Conservation (phyloP, 2,329 filamentous ascomycete genomes). For the Alternaria consortialis region DNA sequence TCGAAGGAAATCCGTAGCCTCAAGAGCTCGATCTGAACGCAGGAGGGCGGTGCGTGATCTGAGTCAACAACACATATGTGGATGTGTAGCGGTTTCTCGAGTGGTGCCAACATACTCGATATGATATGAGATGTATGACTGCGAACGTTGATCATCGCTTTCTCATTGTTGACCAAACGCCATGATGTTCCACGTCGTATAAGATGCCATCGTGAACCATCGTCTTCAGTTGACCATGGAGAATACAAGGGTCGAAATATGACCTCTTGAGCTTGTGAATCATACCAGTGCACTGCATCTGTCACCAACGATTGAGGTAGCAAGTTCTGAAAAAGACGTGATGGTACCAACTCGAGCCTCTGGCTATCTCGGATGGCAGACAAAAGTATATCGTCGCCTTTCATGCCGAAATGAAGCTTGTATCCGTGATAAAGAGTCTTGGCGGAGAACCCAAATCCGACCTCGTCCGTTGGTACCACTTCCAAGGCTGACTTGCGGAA, state of each 20-base stretch:
- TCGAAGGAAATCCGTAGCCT: conserved; percentile 25
- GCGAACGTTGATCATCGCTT: conserved; percentile 7
- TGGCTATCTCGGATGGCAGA: conserved; percentile 15
- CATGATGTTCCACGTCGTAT: conserved; percentile 15
- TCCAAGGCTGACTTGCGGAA: conserved; percentile 57
- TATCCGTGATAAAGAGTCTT: conserved; percentile 33
- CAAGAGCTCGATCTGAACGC: conserved; percentile 26
- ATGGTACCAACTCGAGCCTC: conserved; percentile 49
- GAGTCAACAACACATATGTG: conserved; percentile 18
- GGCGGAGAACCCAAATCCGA: conserved; percentile 55
- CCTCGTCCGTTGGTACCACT: conserved; percentile 52
- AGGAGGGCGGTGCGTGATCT: background rate
- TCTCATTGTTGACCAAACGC: conserved; percentile 19
- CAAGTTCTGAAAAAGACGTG: conserved; percentile 26
- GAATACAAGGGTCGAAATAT: conserved; percentile 17
- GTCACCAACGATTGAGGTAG: conserved; percentile 46
- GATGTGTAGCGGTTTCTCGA: conserved; percentile 29
- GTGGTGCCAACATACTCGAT: conserved; percentile 21
- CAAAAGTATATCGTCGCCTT: conserved; percentile 32
- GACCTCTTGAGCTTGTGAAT: conserved; percentile 14
- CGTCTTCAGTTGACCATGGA: conserved; percentile 14
- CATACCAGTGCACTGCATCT: conserved; percentile 31
- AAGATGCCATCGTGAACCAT: background rate
- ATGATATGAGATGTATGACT: conserved; percentile 20
- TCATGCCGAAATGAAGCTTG: conserved; percentile 51